Percentiles rank a stretch among this genome's conserved stretches.
These are phyloP conservation scores for Trichomonas gallinae DNA, from an alignment of 208 protist genomes.

Conservation along the genomic window DNA sequence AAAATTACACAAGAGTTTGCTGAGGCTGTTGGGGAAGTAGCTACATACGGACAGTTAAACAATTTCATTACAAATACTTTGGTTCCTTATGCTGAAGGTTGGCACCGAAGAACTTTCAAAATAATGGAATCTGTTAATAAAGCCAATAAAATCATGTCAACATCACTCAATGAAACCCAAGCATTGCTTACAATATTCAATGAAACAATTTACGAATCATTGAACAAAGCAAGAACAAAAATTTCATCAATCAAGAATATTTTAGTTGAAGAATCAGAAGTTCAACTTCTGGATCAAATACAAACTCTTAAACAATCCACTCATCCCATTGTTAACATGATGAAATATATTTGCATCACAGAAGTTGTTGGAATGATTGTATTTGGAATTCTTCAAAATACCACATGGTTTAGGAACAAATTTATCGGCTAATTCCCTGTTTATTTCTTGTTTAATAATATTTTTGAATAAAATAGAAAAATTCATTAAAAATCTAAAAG, in stretches of 20 bases:
- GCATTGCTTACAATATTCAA: background rate
- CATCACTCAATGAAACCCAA: background rate
- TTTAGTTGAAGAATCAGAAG: background rate
- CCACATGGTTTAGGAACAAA: background rate
- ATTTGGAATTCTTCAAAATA: background rate
- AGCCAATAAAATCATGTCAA: background rate
- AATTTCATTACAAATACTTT: background rate
- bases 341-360: background rate
- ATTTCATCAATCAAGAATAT: background rate
- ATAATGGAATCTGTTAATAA: background rate
- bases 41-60: background rate
- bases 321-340: background rate
- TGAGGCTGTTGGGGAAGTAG: background rate
- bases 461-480: background rate
- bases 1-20: background rate
- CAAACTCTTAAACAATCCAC: background rate
- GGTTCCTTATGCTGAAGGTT: background rate
- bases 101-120: slow-evolving; percentile 4
- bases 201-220: background rate
- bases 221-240: background rate
- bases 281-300: background rate
- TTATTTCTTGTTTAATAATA: background rate
- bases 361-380: background rate
- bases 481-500: no score
- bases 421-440: background rate